Evolutionary conservation across 495 filamentous ascomycete species (phyloP).

Genomic region (Achaetomiella virescens): DNA sequence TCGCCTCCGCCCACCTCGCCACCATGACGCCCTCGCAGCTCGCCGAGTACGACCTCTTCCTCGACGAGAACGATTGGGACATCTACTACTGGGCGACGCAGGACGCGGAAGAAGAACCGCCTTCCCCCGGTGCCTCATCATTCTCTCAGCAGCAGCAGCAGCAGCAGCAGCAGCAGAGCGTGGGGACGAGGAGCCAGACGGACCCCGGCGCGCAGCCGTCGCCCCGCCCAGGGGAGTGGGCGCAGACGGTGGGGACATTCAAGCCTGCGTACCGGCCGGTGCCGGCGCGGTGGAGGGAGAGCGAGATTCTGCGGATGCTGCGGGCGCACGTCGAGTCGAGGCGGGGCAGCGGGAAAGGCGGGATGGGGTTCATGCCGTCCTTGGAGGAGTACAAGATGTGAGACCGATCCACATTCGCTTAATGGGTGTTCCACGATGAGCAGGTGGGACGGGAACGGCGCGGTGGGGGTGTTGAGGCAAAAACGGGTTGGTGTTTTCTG

Average conservation of each 20-base stretch:
- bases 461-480: background rate
- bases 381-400: conserved; percentile 22
- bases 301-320: conserved; percentile 69
- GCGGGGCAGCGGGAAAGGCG: conserved; percentile 24
- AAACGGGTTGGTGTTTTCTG: no score
- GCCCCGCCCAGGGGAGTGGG: conserved; percentile 71
- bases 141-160: background rate
- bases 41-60: conserved; percentile 80
- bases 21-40: conserved; percentile 69
- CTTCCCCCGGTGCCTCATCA: conserved; percentile 16
- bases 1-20: conserved; percentile 71
- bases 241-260: conserved; percentile 89
- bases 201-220: conserved; percentile 7
- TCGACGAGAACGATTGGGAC: conserved; percentile 99
- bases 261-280: conserved; percentile 91
- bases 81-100: conserved; percentile 99
- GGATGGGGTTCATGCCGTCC: conserved; percentile 47
- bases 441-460: background rate
- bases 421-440: no score
- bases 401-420: no score
- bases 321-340: conserved; percentile 64
- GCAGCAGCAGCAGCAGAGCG: background rate
- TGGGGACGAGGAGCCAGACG: background rate
- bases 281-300: conserved; percentile 74
- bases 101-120: conserved; percentile 47